A percentile compares a stretch with the other conserved stretches of the same genome.
Evolutionary conservation across 2,329 filamentous ascomycete genomes (phyloP).

Genomic region (Fusarium abutilonis): DNA sequence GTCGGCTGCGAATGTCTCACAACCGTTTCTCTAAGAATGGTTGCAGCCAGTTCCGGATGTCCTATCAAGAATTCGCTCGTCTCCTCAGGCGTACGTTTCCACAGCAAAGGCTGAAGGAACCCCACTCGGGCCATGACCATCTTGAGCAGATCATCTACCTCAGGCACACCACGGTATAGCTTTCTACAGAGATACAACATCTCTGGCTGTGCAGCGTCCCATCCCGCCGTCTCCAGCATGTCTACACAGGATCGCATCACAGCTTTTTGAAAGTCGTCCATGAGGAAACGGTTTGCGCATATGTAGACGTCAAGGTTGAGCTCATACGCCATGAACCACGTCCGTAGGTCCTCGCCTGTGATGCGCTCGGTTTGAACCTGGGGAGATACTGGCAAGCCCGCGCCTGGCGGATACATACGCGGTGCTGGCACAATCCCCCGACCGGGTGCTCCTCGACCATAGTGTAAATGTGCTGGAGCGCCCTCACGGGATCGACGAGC

Average conservation of each 20-base stretch:
- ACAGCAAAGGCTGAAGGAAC: slow-evolving; percentile 58
- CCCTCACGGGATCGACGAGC: slow-evolving; percentile 29
- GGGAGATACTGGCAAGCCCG: slow-evolving; percentile 3
- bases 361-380: slow-evolving; percentile 45
- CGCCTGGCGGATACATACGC: slow-evolving; percentile 5
- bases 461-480: not conserved
- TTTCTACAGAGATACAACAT: slow-evolving; percentile 57
- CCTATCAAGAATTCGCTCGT: slow-evolving; percentile 55
- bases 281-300: slow-evolving; percentile 58
- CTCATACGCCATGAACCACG: slow-evolving; percentile 59
- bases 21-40: slow-evolving; percentile 60
- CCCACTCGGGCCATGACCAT: slow-evolving; percentile 62
- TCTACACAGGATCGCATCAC: slow-evolving; percentile 57
- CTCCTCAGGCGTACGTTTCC: slow-evolving; percentile 53
- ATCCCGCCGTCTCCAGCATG: slow-evolving; percentile 57
- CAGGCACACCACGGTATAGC: slow-evolving; percentile 56
- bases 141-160: slow-evolving; percentile 55
- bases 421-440: slow-evolving; percentile 12
- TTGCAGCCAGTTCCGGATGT: slow-evolving; percentile 58
- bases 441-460: slow-evolving; percentile 17
- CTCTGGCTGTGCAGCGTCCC: slow-evolving; percentile 55
- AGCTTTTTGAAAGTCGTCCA: slow-evolving; percentile 57
- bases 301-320: slow-evolving; percentile 61
- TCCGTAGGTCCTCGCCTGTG: slow-evolving; percentile 56
- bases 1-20: slow-evolving; percentile 51